Evolutionary conservation across 305 asterid genomes (phyloP).

Genomic region (Solanum chacoense): DNA sequence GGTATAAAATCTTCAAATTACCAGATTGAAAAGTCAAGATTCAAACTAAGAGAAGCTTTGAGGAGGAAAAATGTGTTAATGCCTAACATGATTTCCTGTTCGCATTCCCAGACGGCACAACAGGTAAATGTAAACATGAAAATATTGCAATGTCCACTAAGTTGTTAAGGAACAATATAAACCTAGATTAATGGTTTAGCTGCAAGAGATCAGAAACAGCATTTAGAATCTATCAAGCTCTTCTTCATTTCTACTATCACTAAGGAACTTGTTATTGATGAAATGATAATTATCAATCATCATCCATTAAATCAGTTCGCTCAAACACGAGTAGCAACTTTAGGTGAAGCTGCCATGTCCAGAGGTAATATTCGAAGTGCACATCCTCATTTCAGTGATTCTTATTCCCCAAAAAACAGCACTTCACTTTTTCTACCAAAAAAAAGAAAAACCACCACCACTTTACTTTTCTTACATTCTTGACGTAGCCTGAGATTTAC

Average conservation of each 20-base stretch:
- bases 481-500: neutral
- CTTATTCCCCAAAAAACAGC: neutral
- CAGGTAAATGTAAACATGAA: neutral
- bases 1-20: neutral
- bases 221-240: neutral
- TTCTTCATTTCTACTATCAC: neutral
- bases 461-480: neutral
- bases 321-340: neutral
- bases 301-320: neutral
- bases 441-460: neutral
- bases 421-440: neutral
- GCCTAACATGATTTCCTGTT: neutral
- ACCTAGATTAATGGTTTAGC: neutral
- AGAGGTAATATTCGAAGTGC: neutral
- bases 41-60: neutral
- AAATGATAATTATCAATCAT: neutral
- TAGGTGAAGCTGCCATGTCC: neutral
- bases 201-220: neutral
- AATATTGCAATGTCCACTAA: neutral
- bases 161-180: neutral
- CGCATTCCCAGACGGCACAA: neutral
- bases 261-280: neutral
- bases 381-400: neutral
- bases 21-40: neutral
- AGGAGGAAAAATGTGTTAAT: neutral